phyloP scores from a whole-genome alignment of 495 filamentous ascomycete species.

The Amorphotheca resinae region DNA sequence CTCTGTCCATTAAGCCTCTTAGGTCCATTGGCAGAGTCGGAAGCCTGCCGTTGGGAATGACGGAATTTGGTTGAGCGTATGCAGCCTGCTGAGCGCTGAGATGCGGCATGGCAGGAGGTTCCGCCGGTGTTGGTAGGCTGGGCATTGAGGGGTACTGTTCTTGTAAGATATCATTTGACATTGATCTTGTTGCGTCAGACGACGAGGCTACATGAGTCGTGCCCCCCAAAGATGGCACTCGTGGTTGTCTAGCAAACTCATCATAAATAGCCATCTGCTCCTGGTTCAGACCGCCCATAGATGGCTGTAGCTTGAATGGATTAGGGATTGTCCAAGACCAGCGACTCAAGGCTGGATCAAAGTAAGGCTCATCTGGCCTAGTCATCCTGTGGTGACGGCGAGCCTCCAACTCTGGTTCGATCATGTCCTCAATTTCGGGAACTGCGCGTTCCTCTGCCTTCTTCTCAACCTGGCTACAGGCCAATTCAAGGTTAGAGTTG shows the following conservation, averaged over 20 bases:
- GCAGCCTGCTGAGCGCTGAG: constrained; percentile 46
- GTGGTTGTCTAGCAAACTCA: constrained; percentile 77
- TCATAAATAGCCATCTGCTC: constrained; percentile 94
- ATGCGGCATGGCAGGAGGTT: constrained; percentile 65
- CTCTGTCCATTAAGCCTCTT: constrained; percentile 46
- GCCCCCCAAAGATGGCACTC: constrained; percentile 28
- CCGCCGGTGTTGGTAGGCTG: constrained; percentile 66
- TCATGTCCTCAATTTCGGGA: constrained; percentile 85
- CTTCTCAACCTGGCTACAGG: constrained; percentile 84
- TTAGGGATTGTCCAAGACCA: constrained; percentile 85
- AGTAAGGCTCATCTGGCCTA: constrained; percentile 68
- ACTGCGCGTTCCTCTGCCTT: constrained; percentile 87
- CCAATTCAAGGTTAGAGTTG: constrained; percentile 90
- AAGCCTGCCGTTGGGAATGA: constrained; percentile 13
- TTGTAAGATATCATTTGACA: constrained; percentile 63
- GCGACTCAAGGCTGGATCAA: constrained; percentile 64
- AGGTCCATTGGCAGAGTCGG: constrained; percentile 41
- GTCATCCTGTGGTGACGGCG: constrained; percentile 58
- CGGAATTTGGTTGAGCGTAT: constrained; percentile 35
- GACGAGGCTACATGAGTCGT: constrained; percentile 33
- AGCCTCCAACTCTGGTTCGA: constrained; percentile 60
- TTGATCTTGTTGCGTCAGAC: constrained; percentile 38
- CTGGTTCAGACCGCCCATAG: constrained; percentile 60
- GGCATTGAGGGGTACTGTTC: constrained; percentile 70
- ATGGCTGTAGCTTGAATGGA: constrained; percentile 66